Evolutionary conservation across 2,329 filamentous ascomycete species (phyloP), one percentile per base, ranked within the genome.

Genomic region (Onygenales sp.): DNA sequence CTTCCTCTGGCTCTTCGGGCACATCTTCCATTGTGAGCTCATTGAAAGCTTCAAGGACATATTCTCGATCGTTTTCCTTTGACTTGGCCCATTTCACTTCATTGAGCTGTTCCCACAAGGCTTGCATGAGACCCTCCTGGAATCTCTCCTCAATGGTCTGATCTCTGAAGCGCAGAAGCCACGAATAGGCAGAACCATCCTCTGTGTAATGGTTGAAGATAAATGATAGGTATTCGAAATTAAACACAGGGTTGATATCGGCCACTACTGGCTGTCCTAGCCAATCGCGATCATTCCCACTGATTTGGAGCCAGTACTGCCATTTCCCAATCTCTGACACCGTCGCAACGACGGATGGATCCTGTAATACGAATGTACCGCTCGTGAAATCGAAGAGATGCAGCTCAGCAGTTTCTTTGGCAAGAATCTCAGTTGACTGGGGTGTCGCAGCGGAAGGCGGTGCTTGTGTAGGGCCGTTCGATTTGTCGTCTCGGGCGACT

Each of bases 191-290:
- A 1, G 87, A 87, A 2, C 91, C 89, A 69, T 96, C 88, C 37
- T 85, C 80, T 11, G 86, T 81, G 67, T 95, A 97, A 67, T 96
- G 90, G 65, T 98, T 98, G 79, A 98, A 98, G 64, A 98, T 96
- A 68, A 97, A 97, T 0, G 92, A 97, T n/a, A 95, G 78, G 63
- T 92, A 97, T 69, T 98, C 93, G 60, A 96, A 97, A 72, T 97
- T 97, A 77, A 97, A 98, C 17, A 98, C 91, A 0, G 93, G 93
- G 63, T 97, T 97, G 70, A 97, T 89, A 61, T 98, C 93, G 6
- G 88, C 86, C 33, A 90, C 77, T 33, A 98, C 83, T 2, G 86
- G 80, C 59, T 95, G 88, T 21, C 90, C 90, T 2, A 98, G 76
- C 88, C 90, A 96, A 52, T 91, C 84, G 63, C 83, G 84, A 36